A percentile compares a stretch with the other conserved stretches of the same genome.
Evolutionary conservation across 352 stramenopile species (phyloP).

Genomic region (Globisporangium barbulae): DNA sequence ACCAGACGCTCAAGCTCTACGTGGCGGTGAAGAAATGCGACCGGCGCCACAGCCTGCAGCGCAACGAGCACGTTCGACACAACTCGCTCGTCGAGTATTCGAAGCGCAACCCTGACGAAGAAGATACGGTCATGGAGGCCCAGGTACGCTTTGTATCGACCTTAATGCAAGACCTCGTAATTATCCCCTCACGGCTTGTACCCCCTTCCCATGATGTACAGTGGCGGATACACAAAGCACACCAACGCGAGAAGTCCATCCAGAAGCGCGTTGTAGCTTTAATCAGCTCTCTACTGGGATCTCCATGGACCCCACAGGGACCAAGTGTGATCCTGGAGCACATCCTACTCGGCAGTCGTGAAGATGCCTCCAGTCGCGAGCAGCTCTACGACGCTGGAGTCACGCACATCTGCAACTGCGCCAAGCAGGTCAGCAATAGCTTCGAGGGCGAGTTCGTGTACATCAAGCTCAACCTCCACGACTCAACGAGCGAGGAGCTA

Average conservation of each 20-base stretch:
- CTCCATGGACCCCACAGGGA: slow-evolving; percentile 16
- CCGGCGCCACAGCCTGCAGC: slow-evolving; percentile 32
- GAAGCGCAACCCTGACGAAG: slow-evolving; percentile 48
- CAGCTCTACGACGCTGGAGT: slow-evolving; percentile 38
- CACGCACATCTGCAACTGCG: slow-evolving; percentile 70
- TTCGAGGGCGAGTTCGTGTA: slow-evolving; percentile 73
- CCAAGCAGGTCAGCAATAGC: slow-evolving; percentile 39
- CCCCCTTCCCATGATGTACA: slow-evolving; percentile 8
- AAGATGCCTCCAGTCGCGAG: slow-evolving; percentile 39
- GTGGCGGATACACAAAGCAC: slow-evolving; percentile 41
- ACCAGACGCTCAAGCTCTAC: slow-evolving; percentile 29
- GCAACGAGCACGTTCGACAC: slow-evolving; percentile 29
- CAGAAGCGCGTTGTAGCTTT: slow-evolving; percentile 18
- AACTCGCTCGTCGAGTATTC: slow-evolving; percentile 37
- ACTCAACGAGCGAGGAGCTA: slow-evolving; percentile 50
- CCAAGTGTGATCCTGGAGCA: slow-evolving; percentile 44
- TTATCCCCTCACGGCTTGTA: not conserved
- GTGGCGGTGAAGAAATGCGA: slow-evolving; percentile 32
- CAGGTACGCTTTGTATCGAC: slow-evolving; percentile 20
- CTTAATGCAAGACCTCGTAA: not conserved
- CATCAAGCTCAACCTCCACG: slow-evolving; percentile 49
- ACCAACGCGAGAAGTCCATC: slow-evolving; percentile 29
- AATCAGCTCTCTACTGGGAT: slow-evolving; percentile 24
- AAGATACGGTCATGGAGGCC: slow-evolving; percentile 40
- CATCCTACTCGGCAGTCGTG: slow-evolving; percentile 41